Evolutionary conservation across 1,284 basidiomycete species (phyloP).

Genomic region (Prillingera fragicola): DNA sequence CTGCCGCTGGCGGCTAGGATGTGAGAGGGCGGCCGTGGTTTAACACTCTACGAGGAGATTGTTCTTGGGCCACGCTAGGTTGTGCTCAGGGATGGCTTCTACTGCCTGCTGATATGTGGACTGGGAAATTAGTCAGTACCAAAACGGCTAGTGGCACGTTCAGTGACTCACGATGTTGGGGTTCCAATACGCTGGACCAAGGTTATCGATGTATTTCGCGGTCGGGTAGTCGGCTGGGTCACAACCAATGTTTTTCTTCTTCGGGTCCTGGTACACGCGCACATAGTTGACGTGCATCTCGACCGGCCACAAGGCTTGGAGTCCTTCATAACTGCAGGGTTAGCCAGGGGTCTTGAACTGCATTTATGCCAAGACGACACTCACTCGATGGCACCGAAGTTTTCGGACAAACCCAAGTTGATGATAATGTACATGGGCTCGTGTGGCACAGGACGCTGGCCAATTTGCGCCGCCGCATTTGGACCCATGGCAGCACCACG

Average conservation of each 20-base stretch:
- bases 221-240: slow-evolving; percentile 54
- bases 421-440: slow-evolving; percentile 65
- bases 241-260: slow-evolving; percentile 44
- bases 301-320: slow-evolving; percentile 7
- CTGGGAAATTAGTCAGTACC: not conserved
- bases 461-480: slow-evolving; percentile 63
- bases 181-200: slow-evolving; percentile 35
- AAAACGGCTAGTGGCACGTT: no score
- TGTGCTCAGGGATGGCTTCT: slow-evolving; percentile 2
- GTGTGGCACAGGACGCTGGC: slow-evolving; percentile 66
- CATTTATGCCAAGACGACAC: slow-evolving; percentile 1
- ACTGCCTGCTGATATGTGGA: slow-evolving; percentile 5
- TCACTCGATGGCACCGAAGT: slow-evolving; percentile 66
- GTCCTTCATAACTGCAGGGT: not conserved
- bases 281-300: slow-evolving; percentile 46
- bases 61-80: slow-evolving; percentile 28
- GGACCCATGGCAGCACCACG: slow-evolving; percentile 64
- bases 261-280: slow-evolving; percentile 48
- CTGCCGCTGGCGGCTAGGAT: no score
- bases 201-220: slow-evolving; percentile 51
- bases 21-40: no score
- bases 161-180: slow-evolving; percentile 36
- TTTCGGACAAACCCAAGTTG: slow-evolving; percentile 67
- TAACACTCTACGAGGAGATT: slow-evolving; percentile 31
- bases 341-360: no score